These are phyloP conservation scores for Hypholoma fasciculare DNA, from an alignment of 768 basidiomycete species.

Conservation along the genomic window DNA sequence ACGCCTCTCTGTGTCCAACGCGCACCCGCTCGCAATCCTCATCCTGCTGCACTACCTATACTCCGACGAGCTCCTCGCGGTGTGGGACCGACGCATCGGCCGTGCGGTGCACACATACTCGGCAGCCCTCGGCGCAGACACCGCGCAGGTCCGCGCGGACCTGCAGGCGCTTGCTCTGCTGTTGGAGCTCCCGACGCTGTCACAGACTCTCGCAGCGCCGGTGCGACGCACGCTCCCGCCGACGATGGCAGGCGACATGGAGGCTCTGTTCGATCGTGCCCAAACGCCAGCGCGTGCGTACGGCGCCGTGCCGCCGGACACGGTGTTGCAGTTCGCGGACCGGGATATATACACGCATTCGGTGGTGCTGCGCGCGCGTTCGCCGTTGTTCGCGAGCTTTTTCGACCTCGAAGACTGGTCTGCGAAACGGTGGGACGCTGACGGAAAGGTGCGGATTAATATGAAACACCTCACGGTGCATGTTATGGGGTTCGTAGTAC, in stretches of 20 bases:
- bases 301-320: constrained; percentile 50
- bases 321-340: constrained; percentile 72
- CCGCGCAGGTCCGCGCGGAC: constrained; percentile 58
- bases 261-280: constrained; percentile 44
- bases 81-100: constrained; percentile 84
- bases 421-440: constrained; percentile 48
- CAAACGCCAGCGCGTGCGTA: constrained; percentile 17
- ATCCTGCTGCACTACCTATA: constrained; percentile 87
- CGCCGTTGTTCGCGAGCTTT: constrained; percentile 80
- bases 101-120: constrained; percentile 48
- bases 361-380: constrained; percentile 75
- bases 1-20: constrained; percentile 49
- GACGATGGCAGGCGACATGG: constrained; percentile 52
- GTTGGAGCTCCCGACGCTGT: constrained; percentile 58
- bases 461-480: constrained; percentile 74
- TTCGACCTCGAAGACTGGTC: constrained; percentile 88
- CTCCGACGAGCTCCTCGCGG: constrained; percentile 75
- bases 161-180: constrained; percentile 57
- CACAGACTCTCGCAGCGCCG: constrained; percentile 54
- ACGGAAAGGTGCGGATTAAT: constrained; percentile 61
- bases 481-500: constrained; percentile 73
- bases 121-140: constrained; percentile 38
- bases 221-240: constrained; percentile 54
- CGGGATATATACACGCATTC: constrained; percentile 69
- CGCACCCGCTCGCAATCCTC: constrained; percentile 66